phyloP scores from a whole-genome alignment of 2,329 filamentous ascomycete species.

The Diplodia intermedia region DNA sequence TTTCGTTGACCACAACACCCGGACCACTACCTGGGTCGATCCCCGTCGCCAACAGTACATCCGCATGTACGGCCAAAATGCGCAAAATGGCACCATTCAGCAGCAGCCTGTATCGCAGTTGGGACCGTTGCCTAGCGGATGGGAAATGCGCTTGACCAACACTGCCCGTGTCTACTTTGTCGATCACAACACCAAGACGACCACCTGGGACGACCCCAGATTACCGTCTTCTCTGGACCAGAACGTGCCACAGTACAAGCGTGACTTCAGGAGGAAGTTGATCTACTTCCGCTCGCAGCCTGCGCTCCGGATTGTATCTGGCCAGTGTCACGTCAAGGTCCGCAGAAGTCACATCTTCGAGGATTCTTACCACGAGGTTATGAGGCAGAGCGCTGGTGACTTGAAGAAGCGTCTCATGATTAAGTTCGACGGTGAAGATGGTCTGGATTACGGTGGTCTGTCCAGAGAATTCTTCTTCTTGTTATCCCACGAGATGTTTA shows the following conservation, averaged over 20 bases:
- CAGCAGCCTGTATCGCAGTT: constrained; percentile 97
- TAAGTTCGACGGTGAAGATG: constrained; percentile 98
- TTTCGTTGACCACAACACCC: constrained; percentile 98
- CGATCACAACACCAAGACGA: constrained; percentile 99
- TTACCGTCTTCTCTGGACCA: constrained; percentile 95
- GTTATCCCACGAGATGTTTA: constrained; percentile 99
- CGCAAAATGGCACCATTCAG: constrained; percentile 77
- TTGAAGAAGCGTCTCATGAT: constrained; percentile 99
- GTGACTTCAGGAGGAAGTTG: constrained; percentile 95
- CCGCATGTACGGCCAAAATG: constrained; percentile 94
- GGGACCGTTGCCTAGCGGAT: constrained; percentile 92
- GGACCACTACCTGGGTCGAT: constrained; percentile 98
- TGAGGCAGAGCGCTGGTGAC: constrained; percentile 92
- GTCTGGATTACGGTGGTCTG: constrained; percentile 95
- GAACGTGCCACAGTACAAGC: constrained; percentile 99
- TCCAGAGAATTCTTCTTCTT: constrained; percentile 99
- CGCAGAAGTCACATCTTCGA: constrained; percentile 97
- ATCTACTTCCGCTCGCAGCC: constrained; percentile 99
- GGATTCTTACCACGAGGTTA: constrained; percentile 98
- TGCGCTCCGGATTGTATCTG: constrained; percentile 90
- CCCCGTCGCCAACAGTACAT: constrained; percentile 97
- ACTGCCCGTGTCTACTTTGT: constrained; percentile 98
- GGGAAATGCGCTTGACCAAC: constrained; percentile 99
- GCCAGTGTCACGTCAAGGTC: constrained; percentile 98
- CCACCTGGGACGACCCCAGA: constrained; percentile 97